Evolutionary conservation across 306 rosid genomes (phyloP).

Genomic region (Inga leiocalycina): DNA sequence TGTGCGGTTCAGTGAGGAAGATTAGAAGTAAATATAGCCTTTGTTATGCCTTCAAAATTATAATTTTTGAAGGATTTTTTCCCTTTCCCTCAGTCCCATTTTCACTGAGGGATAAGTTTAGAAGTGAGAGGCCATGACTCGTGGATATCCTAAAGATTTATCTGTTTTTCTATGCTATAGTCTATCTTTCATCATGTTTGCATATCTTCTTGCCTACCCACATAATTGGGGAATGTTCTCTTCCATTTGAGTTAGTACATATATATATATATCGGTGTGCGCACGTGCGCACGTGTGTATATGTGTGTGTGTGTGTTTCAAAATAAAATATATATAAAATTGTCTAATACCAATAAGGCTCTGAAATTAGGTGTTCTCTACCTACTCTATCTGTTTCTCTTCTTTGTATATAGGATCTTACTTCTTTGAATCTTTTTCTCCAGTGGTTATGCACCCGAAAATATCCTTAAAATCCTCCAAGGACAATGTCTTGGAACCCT

Average conservation of each 20-base stretch:
- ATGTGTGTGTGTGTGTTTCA: not conserved
- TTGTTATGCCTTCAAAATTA: conserved; percentile 23
- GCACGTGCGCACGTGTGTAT: not conserved
- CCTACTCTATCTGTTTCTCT: conserved; percentile 29
- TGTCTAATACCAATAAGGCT: conserved; percentile 8
- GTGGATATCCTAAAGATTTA: not conserved
- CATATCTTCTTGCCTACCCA: not conserved
- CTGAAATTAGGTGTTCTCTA: conserved; percentile 6
- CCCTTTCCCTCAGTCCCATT: not conserved
- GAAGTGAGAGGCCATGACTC: not conserved
- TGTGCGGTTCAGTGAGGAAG: conserved; percentile 2
- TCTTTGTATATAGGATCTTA: conserved; percentile 31
- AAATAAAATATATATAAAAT: not conserved
- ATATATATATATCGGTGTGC: not conserved
- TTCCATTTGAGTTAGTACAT: not conserved
- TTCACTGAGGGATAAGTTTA: not conserved
- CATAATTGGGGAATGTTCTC: conserved; percentile 5
- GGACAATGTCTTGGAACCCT: conserved; percentile 92
- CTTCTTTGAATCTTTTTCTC: conserved; percentile 32
- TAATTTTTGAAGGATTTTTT: not conserved
- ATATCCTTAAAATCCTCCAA: conserved; percentile 78
- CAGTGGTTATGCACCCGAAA: conserved; percentile 82
- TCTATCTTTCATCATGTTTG: not conserved
- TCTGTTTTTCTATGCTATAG: conserved; percentile 5
- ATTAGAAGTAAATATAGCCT: conserved; percentile 18